Base-by-base conservation (phyloP, 352 stramenopile species). In the Phytophthora sojae region DNA sequence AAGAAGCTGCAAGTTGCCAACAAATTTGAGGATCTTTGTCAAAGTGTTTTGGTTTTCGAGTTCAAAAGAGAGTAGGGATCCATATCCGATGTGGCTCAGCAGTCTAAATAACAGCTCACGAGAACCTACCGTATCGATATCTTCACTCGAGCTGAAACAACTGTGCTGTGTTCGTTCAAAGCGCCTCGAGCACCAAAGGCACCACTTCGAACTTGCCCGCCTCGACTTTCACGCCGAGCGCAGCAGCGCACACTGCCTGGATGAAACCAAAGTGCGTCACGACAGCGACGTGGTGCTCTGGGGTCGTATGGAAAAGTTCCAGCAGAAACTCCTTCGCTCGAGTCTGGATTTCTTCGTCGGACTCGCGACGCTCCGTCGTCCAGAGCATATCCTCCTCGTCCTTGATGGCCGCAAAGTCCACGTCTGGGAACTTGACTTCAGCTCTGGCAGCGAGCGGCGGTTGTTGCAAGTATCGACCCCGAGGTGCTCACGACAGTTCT, bases 231-330 rank as follows among this genome's bases (percentile, higher is more conserved):
- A 71, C 57, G 2, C 72, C 39, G 42, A 82, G 51, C 32, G 83
- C 76, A 9, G 82, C 63, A 32, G 81, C 74, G 65, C 83, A 88
- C 21, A 89, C 73, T 8, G 76, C 80, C 29, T 82, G 68, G 45
- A 94, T 94, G 61, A 94, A 92, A 17, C 81, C 83, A 26, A 82
- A 89, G 69, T 92, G 86, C 12, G 80, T 81, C 57, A 87, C 82
- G 4, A 92, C 76, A 6, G 83, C 83, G 9, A 92, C 82, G 57
- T 86, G 71, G 5, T 65, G 75, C 60, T 91, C 82, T 5, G 74
- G 79, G n/a, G 91, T 73, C 11, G 77, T 69, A n/a, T 32, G 49
- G 51, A 90, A 89, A 23, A 92, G 72, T 32, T 90, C 71, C 6
- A 52, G 23, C 11, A 93, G 61, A 67, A 94, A 94, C 4, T n/a